Conservation (phyloP, 805 yeast species). For the Yarrowia alimentaria region DNA sequence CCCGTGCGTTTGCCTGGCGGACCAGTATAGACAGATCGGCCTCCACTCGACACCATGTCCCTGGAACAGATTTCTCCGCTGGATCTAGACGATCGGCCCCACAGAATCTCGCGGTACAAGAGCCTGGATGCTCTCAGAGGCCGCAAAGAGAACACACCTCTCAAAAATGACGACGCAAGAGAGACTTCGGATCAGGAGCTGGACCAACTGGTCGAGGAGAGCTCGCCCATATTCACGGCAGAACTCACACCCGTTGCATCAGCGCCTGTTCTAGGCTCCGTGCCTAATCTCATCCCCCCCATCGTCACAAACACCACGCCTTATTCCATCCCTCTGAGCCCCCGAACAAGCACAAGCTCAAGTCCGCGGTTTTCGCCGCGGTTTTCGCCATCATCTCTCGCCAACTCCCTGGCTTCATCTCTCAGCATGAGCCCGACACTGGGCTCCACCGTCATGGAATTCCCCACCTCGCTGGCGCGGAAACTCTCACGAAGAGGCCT, state of each 20-base stretch:
- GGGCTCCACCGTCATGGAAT: conserved; percentile 18
- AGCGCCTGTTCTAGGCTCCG: conserved; percentile 4
- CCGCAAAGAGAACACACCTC: background rate
- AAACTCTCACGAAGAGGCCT: conserved; percentile 12
- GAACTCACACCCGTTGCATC: background rate
- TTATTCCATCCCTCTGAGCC: background rate
- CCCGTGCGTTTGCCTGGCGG: conserved; percentile 12
- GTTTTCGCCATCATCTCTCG: conserved; percentile 18
- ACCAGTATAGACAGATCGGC: too few relatives aligned
- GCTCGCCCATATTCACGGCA: background rate
- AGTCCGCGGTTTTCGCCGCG: conserved; percentile 19
- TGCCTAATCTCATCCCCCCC: conserved; percentile 15
- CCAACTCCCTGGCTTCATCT: conserved; percentile 7
- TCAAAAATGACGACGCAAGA: too few relatives aligned
- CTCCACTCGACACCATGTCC: too few relatives aligned
- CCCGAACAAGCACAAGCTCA: background rate
- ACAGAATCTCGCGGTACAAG: conserved; percentile 5
- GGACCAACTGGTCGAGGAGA: background rate
- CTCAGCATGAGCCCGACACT: conserved; percentile 22
- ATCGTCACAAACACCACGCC: conserved; percentile 18
- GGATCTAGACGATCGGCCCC: conserved; percentile 10
- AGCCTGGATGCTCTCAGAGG: conserved; percentile 17
- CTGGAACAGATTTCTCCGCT: conserved; percentile 16
- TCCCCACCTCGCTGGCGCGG: conserved; percentile 3
- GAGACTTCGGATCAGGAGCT: conserved; percentile 1